Percentiles rank a stretch among this genome's conserved stretches.
These are phyloP conservation scores for Lactarius indigo DNA, from an alignment of 768 basidiomycete species.

Conservation along the genomic window DNA sequence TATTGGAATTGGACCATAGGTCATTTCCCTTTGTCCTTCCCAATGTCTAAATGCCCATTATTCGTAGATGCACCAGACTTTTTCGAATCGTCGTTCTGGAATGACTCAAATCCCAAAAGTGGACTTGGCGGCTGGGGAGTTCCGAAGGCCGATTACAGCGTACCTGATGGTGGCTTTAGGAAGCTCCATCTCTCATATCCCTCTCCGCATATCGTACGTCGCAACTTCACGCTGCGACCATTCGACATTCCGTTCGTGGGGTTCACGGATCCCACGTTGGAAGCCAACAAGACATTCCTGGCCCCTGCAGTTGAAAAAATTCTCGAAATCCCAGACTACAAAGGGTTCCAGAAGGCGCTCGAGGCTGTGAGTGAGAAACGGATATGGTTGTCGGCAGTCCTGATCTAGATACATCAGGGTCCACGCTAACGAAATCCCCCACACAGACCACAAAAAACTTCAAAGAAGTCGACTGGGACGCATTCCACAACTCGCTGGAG, in stretches of 20 bases:
- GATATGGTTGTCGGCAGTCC: neutral
- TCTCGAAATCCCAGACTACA: slow-evolving; percentile 32
- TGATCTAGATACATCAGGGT: slow-evolving; percentile 6
- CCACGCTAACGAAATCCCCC: no score
- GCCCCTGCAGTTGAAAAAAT: slow-evolving; percentile 28
- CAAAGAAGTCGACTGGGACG: slow-evolving; percentile 25
- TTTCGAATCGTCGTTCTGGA: slow-evolving; percentile 26
- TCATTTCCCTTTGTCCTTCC: neutral
- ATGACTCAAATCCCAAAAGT: slow-evolving; percentile 25
- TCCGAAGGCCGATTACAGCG: slow-evolving; percentile 25
- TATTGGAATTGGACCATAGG: slow-evolving; percentile 34
- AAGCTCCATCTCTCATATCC: slow-evolving; percentile 33
- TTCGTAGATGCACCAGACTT: slow-evolving; percentile 29
- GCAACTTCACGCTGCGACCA: slow-evolving; percentile 36
- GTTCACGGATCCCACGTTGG: slow-evolving; percentile 25
- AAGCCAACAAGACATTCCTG: slow-evolving; percentile 32
- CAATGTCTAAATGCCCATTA: neutral
- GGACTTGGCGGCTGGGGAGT: slow-evolving; percentile 33
- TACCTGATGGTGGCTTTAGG: slow-evolving; percentile 33
- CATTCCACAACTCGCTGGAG: no score
- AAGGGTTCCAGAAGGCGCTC: slow-evolving; percentile 32
- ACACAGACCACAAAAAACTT: slow-evolving; percentile 7
- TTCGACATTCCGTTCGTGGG: slow-evolving; percentile 21
- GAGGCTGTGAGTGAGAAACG: slow-evolving; percentile 30
- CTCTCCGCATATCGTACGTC: slow-evolving; percentile 33